These are phyloP conservation scores for Solanum chacoense DNA, from an alignment of 305 asterid genomes.

Conservation along the genomic window DNA sequence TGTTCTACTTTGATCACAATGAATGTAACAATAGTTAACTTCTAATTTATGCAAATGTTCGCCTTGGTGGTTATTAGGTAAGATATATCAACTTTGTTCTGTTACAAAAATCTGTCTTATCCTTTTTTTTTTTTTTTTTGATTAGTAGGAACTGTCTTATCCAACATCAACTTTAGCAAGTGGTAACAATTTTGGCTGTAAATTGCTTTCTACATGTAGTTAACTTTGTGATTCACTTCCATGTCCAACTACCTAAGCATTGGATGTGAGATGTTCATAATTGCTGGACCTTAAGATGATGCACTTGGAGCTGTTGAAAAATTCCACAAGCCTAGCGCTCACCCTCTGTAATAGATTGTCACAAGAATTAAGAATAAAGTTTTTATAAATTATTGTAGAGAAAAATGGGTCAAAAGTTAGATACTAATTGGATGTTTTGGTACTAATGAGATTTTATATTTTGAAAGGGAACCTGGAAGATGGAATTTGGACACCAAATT, in stretches of 20 bases:
- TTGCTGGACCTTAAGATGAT: neutral
- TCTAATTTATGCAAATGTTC: neutral
- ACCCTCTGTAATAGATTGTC: neutral
- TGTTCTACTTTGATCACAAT: neutral
- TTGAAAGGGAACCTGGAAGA: neutral
- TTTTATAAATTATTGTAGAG: neutral
- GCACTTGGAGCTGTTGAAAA: neutral
- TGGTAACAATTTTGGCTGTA: neutral
- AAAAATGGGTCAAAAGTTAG: neutral
- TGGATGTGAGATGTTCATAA: neutral
- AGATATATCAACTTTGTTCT: neutral
- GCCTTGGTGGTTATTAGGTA: neutral
- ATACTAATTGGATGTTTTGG: neutral
- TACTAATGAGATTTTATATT: neutral
- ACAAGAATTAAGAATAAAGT: neutral
- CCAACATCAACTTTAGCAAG: neutral
- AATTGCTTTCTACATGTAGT: neutral
- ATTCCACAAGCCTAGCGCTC: neutral
- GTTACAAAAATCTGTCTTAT: neutral
- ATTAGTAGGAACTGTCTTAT: neutral
- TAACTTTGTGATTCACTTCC: constrained; percentile 1
- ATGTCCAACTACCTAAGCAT: neutral
- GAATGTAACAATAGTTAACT: neutral
- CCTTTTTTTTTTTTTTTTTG: neutral
- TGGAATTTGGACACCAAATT: neutral